Percentiles rank a stretch among this genome's conserved stretches.
These are phyloP conservation scores for Orychophragmus violaceus DNA, from an alignment of 345 rosid genomes.

Conservation along the genomic window DNA sequence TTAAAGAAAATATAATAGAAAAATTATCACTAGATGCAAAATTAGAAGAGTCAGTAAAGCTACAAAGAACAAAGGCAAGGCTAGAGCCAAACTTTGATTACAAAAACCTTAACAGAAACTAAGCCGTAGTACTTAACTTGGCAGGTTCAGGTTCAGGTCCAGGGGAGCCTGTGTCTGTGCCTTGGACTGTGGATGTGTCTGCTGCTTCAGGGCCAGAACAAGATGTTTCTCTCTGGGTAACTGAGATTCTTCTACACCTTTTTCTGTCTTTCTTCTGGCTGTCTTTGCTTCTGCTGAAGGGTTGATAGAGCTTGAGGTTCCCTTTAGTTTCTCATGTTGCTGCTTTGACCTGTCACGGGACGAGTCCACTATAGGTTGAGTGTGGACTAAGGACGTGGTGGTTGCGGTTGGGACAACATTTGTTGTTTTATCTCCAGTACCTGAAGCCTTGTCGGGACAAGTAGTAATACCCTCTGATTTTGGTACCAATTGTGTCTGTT, in stretches of 20 bases:
- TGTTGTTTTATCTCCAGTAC: conserved; percentile 26
- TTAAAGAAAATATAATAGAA: neutral
- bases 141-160: conserved; percentile 13
- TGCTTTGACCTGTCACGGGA: conserved; percentile 38
- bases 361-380: conserved; percentile 14
- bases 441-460: conserved; percentile 38
- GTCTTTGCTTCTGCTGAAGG: conserved; percentile 42
- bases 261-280: conserved; percentile 53
- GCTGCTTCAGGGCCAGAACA: conserved; percentile 6
- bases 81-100: conserved; percentile 7
- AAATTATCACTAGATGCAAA: neutral
- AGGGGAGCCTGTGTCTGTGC: conserved; percentile 2
- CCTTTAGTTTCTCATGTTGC: conserved; percentile 52
- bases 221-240: conserved; percentile 27
- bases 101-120: neutral
- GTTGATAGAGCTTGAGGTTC: conserved; percentile 35
- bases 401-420: conserved; percentile 36
- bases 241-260: conserved; percentile 40
- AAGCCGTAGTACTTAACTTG: conserved; percentile 7
- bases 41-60: neutral
- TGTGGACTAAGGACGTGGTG: conserved; percentile 25
- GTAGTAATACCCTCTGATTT: conserved; percentile 38
- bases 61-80: neutral
- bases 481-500: conserved; percentile 41
- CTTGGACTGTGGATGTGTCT: neutral